These are phyloP conservation scores for Mallotus repandus DNA, from an alignment of 441 rosid species.

Conservation along the genomic window DNA sequence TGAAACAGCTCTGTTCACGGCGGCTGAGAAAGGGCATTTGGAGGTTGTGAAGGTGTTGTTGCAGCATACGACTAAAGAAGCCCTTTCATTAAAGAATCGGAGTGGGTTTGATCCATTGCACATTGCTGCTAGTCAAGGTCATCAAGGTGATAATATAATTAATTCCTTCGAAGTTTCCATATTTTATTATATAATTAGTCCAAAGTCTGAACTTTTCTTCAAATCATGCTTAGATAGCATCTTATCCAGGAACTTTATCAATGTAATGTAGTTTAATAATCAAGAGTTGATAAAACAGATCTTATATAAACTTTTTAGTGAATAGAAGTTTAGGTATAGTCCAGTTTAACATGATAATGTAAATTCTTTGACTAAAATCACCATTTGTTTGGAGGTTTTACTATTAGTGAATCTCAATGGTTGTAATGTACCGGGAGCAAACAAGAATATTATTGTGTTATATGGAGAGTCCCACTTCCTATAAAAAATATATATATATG, in stretches of 20 bases:
- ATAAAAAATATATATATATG: no score
- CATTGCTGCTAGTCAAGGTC: constrained; percentile 81
- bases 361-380: no score
- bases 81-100: constrained; percentile 54
- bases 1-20: constrained; percentile 81
- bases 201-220: not conserved
- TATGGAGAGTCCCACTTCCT: no score
- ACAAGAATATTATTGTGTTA: no score
- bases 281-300: no score
- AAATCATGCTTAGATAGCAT: not conserved
- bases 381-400: no score
- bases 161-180: not conserved
- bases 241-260: not conserved
- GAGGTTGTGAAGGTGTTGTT: constrained; percentile 75
- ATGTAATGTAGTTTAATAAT: no score
- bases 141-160: constrained; percentile 49
- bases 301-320: no score
- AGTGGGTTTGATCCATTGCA: constrained; percentile 78
- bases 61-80: constrained; percentile 53
- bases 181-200: not conserved
- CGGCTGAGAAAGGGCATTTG: constrained; percentile 79
- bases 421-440: no score
- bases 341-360: no score
- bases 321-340: no score
- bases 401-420: no score